Evolutionary conservation across 768 basidiomycete species (phyloP).

Genomic region (Crassisporium funariophilum): DNA sequence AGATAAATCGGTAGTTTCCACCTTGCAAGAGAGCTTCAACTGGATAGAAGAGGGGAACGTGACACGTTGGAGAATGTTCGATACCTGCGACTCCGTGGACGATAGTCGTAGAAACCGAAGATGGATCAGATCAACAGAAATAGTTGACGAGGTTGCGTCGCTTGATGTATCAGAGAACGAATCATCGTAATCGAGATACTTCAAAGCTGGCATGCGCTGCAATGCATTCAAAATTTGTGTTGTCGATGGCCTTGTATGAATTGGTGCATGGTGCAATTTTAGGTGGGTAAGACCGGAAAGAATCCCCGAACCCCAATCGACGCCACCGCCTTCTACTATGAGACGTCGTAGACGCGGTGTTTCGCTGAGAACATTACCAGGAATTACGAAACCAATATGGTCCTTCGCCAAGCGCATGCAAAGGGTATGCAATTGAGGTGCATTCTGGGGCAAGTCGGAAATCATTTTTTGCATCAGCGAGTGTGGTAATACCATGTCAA

Average conservation of each 20-base stretch:
- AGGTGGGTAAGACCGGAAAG: constrained; percentile 39
- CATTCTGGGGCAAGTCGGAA: constrained; percentile 6
- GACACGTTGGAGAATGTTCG: too few relatives aligned
- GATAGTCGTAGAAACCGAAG: too few relatives aligned
- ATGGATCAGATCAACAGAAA: too few relatives aligned
- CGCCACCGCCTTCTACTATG: constrained; percentile 34
- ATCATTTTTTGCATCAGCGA: neutral
- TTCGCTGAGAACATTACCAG: neutral
- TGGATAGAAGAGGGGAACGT: too few relatives aligned
- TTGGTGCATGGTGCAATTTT: constrained; percentile 31
- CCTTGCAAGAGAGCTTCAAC: too few relatives aligned
- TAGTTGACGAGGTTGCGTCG: constrained; percentile 1
- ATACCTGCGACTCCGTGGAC: too few relatives aligned
- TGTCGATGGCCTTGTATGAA: constrained; percentile 28
- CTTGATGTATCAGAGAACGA: constrained; percentile 1
- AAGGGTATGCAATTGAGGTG: constrained; percentile 16
- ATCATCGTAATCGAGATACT: constrained; percentile 3
- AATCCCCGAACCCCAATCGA: constrained; percentile 38
- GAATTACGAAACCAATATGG: constrained; percentile 17
- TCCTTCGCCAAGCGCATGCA: constrained; percentile 29
- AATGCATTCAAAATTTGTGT: constrained; percentile 35
- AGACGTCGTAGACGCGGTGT: constrained; percentile 32
- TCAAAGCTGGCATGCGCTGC: constrained; percentile 28
- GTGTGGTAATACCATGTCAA: neutral
- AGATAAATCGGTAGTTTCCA: too few relatives aligned